A percentile compares a stretch with the other conserved stretches of the same genome.
These are phyloP conservation scores for Fistulifera pelliculosa DNA, from an alignment of 108 stramenopile species.

Conservation along the genomic window DNA sequence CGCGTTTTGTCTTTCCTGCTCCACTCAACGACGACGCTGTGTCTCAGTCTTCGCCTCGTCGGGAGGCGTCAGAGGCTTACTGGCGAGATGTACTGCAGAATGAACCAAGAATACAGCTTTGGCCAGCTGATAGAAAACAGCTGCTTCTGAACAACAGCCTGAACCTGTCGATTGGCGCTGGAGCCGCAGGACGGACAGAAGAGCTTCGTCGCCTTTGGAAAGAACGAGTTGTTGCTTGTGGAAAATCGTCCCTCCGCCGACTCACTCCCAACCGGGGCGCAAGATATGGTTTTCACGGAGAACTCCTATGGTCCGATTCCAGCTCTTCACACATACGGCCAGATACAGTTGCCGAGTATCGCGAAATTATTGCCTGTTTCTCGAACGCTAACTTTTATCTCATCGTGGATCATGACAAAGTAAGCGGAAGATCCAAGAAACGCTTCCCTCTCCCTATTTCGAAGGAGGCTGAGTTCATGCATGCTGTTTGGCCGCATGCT, in stretches of 20 bases:
- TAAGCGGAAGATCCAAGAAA: slow-evolving; percentile 19
- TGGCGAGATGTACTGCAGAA: slow-evolving; percentile 17
- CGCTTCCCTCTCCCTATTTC: slow-evolving; percentile 58
- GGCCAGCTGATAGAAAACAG: slow-evolving; percentile 31
- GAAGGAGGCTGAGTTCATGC: slow-evolving; percentile 34
- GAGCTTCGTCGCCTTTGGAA: slow-evolving; percentile 63
- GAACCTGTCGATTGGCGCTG: too few species aligned
- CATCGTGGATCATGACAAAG: slow-evolving; percentile 45
- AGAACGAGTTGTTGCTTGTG: slow-evolving; percentile 70
- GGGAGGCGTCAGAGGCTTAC: slow-evolving; percentile 18
- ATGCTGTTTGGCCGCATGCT: slow-evolving; percentile 75
- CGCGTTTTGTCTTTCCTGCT: slow-evolving; percentile 44
- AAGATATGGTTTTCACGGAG: slow-evolving; percentile 74
- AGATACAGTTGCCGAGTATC: slow-evolving; percentile 44
- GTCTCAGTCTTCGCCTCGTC: background rate
- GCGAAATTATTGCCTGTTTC: slow-evolving; percentile 55
- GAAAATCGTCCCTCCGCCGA: slow-evolving; percentile 44
- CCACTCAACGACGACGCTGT: background rate
- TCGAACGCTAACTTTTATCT: slow-evolving; percentile 58
- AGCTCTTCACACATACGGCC: slow-evolving; percentile 15
- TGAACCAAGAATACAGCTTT: slow-evolving; percentile 31
- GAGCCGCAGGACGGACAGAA: slow-evolving; percentile 19
- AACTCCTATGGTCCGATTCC: slow-evolving; percentile 14
- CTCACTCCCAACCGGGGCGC: slow-evolving; percentile 37
- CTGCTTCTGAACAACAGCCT: background rate